Conservation (phyloP, 164 flowering plant species). For the Tetracentron sinense region DNA sequence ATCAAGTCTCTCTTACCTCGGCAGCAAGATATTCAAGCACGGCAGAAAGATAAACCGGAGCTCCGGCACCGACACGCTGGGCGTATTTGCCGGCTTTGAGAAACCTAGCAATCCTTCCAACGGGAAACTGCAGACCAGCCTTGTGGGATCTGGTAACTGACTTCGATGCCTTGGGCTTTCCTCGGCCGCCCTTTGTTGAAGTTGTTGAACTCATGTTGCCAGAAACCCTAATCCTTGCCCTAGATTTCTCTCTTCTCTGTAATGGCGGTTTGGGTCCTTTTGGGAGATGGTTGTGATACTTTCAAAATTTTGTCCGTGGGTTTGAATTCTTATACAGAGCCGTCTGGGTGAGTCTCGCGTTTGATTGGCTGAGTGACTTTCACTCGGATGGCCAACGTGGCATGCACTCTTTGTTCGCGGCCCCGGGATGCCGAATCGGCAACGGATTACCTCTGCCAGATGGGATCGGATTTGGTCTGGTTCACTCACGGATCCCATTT, state of each 20-base stretch:
- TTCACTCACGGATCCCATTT: too few species aligned
- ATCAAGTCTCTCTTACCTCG: slow-evolving; percentile 11
- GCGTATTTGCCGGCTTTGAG: slow-evolving; percentile 29
- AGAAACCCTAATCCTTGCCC: slow-evolving; percentile 14
- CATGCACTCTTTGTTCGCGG: slow-evolving; percentile 5
- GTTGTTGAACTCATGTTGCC: neutral
- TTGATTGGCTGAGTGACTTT: slow-evolving; percentile 7
- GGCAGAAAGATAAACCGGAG: slow-evolving; percentile 43
- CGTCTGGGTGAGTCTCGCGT: neutral
- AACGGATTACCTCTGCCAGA: too few species aligned
- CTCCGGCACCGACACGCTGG: slow-evolving; percentile 28
- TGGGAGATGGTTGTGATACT: too few species aligned
- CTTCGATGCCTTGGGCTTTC: slow-evolving; percentile 20
- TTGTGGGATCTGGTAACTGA: slow-evolving; percentile 22
- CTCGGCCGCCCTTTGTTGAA: slow-evolving; percentile 19
- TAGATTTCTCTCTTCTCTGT: neutral
- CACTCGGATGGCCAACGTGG: slow-evolving; percentile 23
- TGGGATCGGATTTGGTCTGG: too few species aligned
- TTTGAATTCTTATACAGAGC: slow-evolving; percentile 5
- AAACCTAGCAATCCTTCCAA: slow-evolving; percentile 26
- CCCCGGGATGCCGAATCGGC: too few species aligned
- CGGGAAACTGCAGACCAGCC: slow-evolving; percentile 33
- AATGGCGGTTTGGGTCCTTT: neutral
- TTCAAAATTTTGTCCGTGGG: neutral
- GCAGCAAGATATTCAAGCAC: slow-evolving; percentile 42